Evolutionary conservation across 2,329 filamentous ascomycete genomes (phyloP), one percentile per base, ranked within the genome.

Genomic region (Colletotrichum musicola): DNA sequence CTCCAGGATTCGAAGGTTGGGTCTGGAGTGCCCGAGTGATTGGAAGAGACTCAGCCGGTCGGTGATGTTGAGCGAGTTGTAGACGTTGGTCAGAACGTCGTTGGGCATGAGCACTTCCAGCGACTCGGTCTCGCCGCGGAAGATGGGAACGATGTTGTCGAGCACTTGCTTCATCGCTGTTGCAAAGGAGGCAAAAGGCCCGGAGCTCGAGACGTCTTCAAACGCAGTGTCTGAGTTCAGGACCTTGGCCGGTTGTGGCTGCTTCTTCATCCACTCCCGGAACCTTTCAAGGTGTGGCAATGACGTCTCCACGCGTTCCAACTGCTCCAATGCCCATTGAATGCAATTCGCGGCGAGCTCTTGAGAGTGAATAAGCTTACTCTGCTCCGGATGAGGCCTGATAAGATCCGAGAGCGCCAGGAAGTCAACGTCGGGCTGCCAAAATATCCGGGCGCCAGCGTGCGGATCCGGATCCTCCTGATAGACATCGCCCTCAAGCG

Each of bases 1-100:
- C 12, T 71, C 69, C 1, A 71, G 50, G 2, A 69, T 78, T 38
- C 84, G 83, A 9, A 86, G 77, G 12, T 73, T 71, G 4, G 74
- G 72, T 4, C 73, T 74, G 2, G 71, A 75, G 72, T 75, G 58
- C 51, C 73, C 75, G 44, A 62, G 73, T 54, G 35, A 30, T 18
- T 9, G 60, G 9, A 67, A 62, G 9, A 63, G 38, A 2, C 14
- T 18, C n/a, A 5, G 18, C 1, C 44, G 38, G 2, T 67, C 6
- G 12, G 22, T 40, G n/a, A 57, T 40, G 4, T 51, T 67, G 13
- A 56, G 5, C 42, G 40, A 20, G 30, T 38, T 50, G 42, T 67
- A 67, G 1, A 67, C n/a, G 3, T 62, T 13, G 1, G 64, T 46
- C 13, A 67, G 64, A 13, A 47, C 14, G 20, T 57, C 74, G 22